Conservation (phyloP, 106 monocot genomes). For the Gastrodia elata region DNA sequence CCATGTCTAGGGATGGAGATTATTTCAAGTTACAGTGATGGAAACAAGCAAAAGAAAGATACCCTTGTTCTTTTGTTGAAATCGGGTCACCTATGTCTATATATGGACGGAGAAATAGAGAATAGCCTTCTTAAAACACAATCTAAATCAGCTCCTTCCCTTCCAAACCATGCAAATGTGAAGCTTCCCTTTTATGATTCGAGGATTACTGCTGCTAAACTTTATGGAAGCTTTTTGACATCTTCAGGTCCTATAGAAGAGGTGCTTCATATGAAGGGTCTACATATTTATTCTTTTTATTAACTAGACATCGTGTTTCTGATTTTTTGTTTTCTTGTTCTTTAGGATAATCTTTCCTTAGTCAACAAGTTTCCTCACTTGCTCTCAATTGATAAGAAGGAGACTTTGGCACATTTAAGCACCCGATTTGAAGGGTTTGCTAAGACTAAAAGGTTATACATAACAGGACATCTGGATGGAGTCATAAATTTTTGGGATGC, state of each 20-base stretch:
- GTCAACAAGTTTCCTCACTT: constrained; percentile 40
- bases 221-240: constrained; percentile 23
- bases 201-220: constrained; percentile 39
- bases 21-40: constrained; percentile 36
- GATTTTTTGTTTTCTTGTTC: constrained; percentile 5
- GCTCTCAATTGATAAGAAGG: constrained; percentile 37
- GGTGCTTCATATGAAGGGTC: constrained; percentile 27
- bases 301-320: background rate
- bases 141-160: constrained; percentile 39
- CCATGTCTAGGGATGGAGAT: constrained; percentile 57
- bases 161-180: constrained; percentile 37
- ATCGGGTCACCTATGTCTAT: constrained; percentile 55
- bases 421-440: constrained; percentile 23
- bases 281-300: background rate
- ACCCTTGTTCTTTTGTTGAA: constrained; percentile 62
- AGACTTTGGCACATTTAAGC: constrained; percentile 20
- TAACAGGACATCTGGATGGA: constrained; percentile 85
- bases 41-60: constrained; percentile 44
- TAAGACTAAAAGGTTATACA: constrained; percentile 46
- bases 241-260: constrained; percentile 24
- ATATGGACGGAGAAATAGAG: constrained; percentile 72
- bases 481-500: constrained; percentile 81
- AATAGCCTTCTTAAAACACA: constrained; percentile 43
- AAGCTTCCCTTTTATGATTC: constrained; percentile 57
- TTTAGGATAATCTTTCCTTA: constrained; percentile 40